These are phyloP conservation scores for Coemansia sp. DNA, from an alignment of 192 early-diverging fungal genomes.

Conservation along the genomic window DNA sequence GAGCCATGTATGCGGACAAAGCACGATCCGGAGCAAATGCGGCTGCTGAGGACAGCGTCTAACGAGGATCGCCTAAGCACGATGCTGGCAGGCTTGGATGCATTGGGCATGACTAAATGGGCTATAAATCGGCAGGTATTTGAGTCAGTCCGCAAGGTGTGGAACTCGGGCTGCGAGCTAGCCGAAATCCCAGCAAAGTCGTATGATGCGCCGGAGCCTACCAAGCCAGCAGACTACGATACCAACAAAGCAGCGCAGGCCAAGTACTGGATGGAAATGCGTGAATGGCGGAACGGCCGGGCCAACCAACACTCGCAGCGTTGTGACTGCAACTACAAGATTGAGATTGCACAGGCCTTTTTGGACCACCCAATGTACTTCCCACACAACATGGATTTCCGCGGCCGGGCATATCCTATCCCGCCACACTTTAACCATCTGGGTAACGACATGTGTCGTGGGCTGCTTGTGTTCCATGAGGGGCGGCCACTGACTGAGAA, in stretches of 20 bases:
- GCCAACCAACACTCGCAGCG: slow-evolving; percentile 80
- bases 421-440: slow-evolving; percentile 95
- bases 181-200: slow-evolving; percentile 69
- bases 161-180: slow-evolving; percentile 79
- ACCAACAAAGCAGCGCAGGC: slow-evolving; percentile 57
- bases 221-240: slow-evolving; percentile 63
- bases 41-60: slow-evolving; percentile 76
- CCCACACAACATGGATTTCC: slow-evolving; percentile 96
- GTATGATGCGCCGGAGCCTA: slow-evolving; percentile 52
- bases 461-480: slow-evolving; percentile 81
- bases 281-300: slow-evolving; percentile 59
- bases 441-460: slow-evolving; percentile 93
- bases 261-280: slow-evolving; percentile 58
- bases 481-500: slow-evolving; percentile 73
- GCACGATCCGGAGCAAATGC: slow-evolving; percentile 67
- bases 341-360: slow-evolving; percentile 91
- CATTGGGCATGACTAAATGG: slow-evolving; percentile 86
- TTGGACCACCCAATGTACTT: slow-evolving; percentile 88
- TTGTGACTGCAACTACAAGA: slow-evolving; percentile 91
- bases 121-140: slow-evolving; percentile 80
- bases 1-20: slow-evolving; percentile 75
- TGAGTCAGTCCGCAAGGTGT: slow-evolving; percentile 74
- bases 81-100: slow-evolving; percentile 77
- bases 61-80: slow-evolving; percentile 64
- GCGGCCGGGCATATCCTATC: slow-evolving; percentile 96